phyloP scores from a whole-genome alignment of 345 rosid genomes.

The Eutrema heterophyllum region DNA sequence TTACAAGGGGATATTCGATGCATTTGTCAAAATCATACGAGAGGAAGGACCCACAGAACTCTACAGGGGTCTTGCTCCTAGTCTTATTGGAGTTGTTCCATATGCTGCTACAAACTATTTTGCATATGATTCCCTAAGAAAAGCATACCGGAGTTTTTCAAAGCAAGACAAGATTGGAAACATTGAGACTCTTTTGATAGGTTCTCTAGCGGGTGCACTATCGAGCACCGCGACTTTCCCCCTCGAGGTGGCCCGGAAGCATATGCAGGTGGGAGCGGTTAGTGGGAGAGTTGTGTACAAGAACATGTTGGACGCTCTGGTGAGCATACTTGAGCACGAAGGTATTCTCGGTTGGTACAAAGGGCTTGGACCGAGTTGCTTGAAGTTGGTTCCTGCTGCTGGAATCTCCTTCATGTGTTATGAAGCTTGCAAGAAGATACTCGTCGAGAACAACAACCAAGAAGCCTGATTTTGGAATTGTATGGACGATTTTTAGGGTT shows the following conservation, averaged over 20 bases:
- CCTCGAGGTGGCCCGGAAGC: conserved; percentile 94
- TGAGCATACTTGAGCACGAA: conserved; percentile 73
- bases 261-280: conserved; percentile 95
- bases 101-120: conserved; percentile 90
- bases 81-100: conserved; percentile 92
- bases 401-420: conserved; percentile 99
- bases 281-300: conserved; percentile 85
- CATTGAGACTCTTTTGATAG: conserved; percentile 81
- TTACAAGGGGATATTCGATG: conserved; percentile 71
- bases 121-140: conserved; percentile 81
- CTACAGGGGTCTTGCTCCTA: conserved; percentile 91
- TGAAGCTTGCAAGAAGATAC: conserved; percentile 87
- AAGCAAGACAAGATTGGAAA: conserved; percentile 89
- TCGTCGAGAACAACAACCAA: conserved; percentile 54
- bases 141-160: conserved; percentile 54
- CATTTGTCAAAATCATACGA: conserved; percentile 64
- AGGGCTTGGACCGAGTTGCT: conserved; percentile 93
- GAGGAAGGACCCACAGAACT: conserved; percentile 87
- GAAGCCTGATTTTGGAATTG: conserved; percentile 33
- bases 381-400: conserved; percentile 96
- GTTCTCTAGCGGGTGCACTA: conserved; percentile 81
- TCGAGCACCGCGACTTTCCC: conserved; percentile 96
- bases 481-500: conserved; percentile 1
- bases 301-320: conserved; percentile 78
- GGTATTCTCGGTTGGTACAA: conserved; percentile 78